phyloP scores from a whole-genome alignment of 2,329 filamentous ascomycete species.

The Emmonsiellopsis sp. region DNA sequence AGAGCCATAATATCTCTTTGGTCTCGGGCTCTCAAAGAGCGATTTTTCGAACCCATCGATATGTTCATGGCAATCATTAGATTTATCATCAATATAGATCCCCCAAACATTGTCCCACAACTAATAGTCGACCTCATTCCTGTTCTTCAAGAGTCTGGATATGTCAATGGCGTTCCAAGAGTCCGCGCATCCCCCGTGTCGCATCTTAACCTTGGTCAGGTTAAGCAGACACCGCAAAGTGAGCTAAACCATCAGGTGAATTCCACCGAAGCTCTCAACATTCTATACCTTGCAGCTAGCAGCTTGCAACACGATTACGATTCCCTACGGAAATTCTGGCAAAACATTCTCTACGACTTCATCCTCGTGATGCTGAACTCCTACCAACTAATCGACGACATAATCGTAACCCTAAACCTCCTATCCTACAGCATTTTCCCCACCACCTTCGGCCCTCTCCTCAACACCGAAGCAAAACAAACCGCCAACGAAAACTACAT shows the following conservation, averaged over 20 bases:
- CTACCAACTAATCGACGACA: conserved; percentile 48
- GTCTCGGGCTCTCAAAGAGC: conserved; percentile 47
- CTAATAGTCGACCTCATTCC: conserved; percentile 30
- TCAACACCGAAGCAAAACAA: conserved; percentile 30
- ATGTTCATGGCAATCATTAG: conserved; percentile 34
- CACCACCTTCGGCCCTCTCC: conserved; percentile 47
- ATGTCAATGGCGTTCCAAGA: conserved; percentile 47
- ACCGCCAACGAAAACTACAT: conserved; percentile 37
- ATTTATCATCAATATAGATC: conserved; percentile 32
- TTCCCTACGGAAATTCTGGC: conserved; percentile 45
- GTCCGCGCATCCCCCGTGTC: conserved; percentile 37
- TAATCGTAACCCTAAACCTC: conserved; percentile 46
- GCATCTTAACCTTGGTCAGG: conserved; percentile 29
- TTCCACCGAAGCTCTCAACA: conserved; percentile 44
- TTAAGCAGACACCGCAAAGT: conserved; percentile 31
- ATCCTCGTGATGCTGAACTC: conserved; percentile 51
- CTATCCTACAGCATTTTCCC: conserved; percentile 47
- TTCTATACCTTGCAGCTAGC: conserved; percentile 46
- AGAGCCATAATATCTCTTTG: conserved; percentile 45
- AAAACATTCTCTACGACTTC: conserved; percentile 47
- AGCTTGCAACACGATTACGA: conserved; percentile 37
- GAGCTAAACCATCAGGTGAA: conserved; percentile 42
- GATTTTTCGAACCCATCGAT: conserved; percentile 37
- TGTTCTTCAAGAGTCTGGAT: conserved; percentile 37
- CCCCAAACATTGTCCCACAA: conserved; percentile 25